phyloP scores from a whole-genome alignment of 768 basidiomycete species.

The Mycena amicta region DNA sequence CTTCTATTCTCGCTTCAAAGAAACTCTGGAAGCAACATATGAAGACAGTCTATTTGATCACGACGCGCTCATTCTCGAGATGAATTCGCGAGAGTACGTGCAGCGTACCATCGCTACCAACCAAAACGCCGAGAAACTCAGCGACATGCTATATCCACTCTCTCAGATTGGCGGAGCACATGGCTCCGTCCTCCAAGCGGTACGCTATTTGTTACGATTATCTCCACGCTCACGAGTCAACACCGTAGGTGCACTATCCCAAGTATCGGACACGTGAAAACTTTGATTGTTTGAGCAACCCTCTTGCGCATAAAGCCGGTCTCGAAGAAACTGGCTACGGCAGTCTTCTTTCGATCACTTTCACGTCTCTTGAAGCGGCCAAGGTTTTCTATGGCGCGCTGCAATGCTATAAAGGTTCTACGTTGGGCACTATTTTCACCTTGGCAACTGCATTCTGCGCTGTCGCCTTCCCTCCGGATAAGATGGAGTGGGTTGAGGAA shows the following conservation, averaged over 20 bases:
- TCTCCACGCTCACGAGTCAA: not conserved
- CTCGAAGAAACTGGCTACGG: conserved; percentile 31
- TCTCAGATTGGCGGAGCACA: conserved; percentile 16
- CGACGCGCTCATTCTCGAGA: conserved; percentile 56
- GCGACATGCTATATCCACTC: conserved; percentile 42
- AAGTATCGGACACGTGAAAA: conserved; percentile 45
- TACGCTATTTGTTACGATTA: conserved; percentile 41
- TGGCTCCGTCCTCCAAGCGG: conserved; percentile 39
- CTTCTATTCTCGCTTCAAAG: conserved; percentile 40
- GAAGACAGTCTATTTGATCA: conserved; percentile 50
- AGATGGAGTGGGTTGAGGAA: conserved; percentile 47
- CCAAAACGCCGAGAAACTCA: conserved; percentile 47
- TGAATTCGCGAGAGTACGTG: conserved; percentile 53
- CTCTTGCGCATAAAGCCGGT: conserved; percentile 28
- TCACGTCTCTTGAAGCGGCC: conserved; percentile 42
- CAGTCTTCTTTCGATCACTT: conserved; percentile 45
- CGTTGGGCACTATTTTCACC: conserved; percentile 53
- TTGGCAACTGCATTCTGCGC: conserved; percentile 54
- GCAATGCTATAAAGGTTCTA: conserved; percentile 50
- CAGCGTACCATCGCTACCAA: conserved; percentile 45
- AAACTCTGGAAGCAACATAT: conserved; percentile 36
- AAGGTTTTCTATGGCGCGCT: conserved; percentile 48
- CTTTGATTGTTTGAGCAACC: conserved; percentile 33
- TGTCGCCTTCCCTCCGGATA: conserved; percentile 50
- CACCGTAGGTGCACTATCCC: conserved; percentile 12